These are phyloP conservation scores for Exophiala calicioides DNA, from an alignment of 2,329 filamentous ascomycete genomes.

Conservation along the genomic window DNA sequence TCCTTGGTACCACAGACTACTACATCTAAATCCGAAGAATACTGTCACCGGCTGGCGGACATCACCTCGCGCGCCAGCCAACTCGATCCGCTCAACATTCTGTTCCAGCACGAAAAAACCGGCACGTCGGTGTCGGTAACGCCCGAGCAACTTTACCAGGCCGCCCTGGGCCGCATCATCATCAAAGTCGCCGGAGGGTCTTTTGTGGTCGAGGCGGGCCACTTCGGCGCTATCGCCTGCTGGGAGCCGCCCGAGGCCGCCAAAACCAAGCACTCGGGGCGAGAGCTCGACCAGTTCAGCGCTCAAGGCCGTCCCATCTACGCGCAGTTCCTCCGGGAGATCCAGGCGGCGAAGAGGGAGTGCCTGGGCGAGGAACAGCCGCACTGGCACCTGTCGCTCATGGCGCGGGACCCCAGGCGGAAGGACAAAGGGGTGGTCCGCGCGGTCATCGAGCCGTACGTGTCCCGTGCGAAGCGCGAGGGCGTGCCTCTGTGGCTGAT, in stretches of 20 bases:
- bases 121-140: slow-evolving; percentile 8
- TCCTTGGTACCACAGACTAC: slow-evolving; percentile 11
- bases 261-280: no score
- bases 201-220: slow-evolving; percentile 19
- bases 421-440: slow-evolving; percentile 26
- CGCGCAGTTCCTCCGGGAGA: slow-evolving; percentile 15
- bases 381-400: slow-evolving; percentile 22
- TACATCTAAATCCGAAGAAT: slow-evolving; percentile 14
- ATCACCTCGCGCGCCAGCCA: slow-evolving; percentile 19
- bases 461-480: slow-evolving; percentile 19
- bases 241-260: slow-evolving; percentile 29
- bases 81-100: slow-evolving; percentile 16
- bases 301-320: no score
- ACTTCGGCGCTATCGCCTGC: slow-evolving; percentile 26
- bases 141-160: slow-evolving; percentile 12
- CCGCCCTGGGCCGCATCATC: slow-evolving; percentile 10
- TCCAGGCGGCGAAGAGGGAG: slow-evolving; percentile 4
- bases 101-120: slow-evolving; percentile 25
- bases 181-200: slow-evolving; percentile 17
- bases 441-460: slow-evolving; percentile 28
- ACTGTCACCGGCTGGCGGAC: slow-evolving; percentile 22
- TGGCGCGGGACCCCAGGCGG: slow-evolving; percentile 24
- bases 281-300: no score
- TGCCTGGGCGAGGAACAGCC: slow-evolving; percentile 4
- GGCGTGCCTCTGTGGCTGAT: slow-evolving; percentile 26